Conservation (phyloP, 306 rosid species). For the Canavalia gladiata region DNA sequence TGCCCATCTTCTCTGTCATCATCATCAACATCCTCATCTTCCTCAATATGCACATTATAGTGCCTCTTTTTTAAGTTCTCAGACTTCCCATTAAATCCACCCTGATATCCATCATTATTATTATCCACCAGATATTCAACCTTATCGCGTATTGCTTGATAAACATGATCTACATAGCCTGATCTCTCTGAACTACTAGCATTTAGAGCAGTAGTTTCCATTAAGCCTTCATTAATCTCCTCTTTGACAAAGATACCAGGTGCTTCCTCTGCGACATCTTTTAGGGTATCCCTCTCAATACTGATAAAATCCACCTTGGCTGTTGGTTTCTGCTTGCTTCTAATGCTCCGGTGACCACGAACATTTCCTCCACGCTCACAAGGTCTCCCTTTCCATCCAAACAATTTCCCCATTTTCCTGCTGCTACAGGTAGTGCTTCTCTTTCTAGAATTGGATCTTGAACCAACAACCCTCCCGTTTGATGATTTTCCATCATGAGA, state of each 20-base stretch:
- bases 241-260: slow-evolving; percentile 34
- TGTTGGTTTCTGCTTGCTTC: slow-evolving; percentile 57
- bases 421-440: slow-evolving; percentile 45
- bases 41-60: slow-evolving; percentile 50
- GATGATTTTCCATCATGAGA: slow-evolving; percentile 54
- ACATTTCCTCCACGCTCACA: slow-evolving; percentile 53
- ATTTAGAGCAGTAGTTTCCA: slow-evolving; percentile 49
- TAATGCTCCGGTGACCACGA: slow-evolving; percentile 59
- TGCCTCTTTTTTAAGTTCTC: slow-evolving; percentile 48
- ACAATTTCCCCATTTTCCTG: slow-evolving; percentile 55
- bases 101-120: slow-evolving; percentile 46
- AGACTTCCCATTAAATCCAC: slow-evolving; percentile 51
- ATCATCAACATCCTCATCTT: slow-evolving; percentile 40
- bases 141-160: slow-evolving; percentile 51
- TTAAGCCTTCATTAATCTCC: slow-evolving; percentile 49
- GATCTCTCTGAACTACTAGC: slow-evolving; percentile 59
- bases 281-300: slow-evolving; percentile 30
- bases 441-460: slow-evolving; percentile 54
- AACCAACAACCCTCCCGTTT: slow-evolving; percentile 48
- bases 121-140: slow-evolving; percentile 53
- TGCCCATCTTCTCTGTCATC: slow-evolving; percentile 33
- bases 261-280: slow-evolving; percentile 39
- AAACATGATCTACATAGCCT: slow-evolving; percentile 56
- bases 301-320: slow-evolving; percentile 47
- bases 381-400: slow-evolving; percentile 61